Evolutionary conservation across 257 asterid species (phyloP), one percentile per base, ranked within the genome.

Genomic region (Penstemon eatonii): DNA sequence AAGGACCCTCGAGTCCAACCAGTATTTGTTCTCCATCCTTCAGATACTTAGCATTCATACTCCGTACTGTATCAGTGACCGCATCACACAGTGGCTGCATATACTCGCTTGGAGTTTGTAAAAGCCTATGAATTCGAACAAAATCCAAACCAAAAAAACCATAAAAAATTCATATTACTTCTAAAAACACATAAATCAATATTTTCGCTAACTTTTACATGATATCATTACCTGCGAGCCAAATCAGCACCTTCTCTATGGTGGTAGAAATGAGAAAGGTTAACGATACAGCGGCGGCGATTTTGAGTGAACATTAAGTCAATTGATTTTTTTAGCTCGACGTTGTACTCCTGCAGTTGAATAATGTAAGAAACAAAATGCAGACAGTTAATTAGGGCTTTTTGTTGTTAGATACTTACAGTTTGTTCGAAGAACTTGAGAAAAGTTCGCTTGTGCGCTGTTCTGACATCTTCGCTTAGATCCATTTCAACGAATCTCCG

Each of bases 1-100:
- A 90, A 41, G 97, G 98, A 59, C 98, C 98, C 73, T 86, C 94
- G 19, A 93, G 86, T 66, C 99, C 99, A 69, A 93, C 96, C 61
- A 85, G 74, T 49, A 91, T 73, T 60, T 93, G 99, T 79, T 93
- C 96, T 50, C 96, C 98, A 78, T 88, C 97, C 82, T 85, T 93
- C 73, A 90, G 81, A 77, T 90, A 90, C 86, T 93, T 93, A 18
- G 87, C 82, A 61, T 87, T 73, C 81, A 78, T 71, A 72, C 88
- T 78, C 46, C 89, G 88, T 3, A 76, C 86, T 70, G 82, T 75
- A 19, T 90, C 97, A 4, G 97, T 88, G 78, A 90, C 85, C 13
- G 96, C 85, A 81, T 90, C 99, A 67, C 84, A 79, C 1, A 93
- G 81, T 12, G 99, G 95, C 78, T 93, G 99, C 90, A 87, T 77